Evolutionary conservation across 306 rosid genomes (phyloP), one percentile per base, ranked within the genome.

Genomic region (Casuarina glauca): DNA sequence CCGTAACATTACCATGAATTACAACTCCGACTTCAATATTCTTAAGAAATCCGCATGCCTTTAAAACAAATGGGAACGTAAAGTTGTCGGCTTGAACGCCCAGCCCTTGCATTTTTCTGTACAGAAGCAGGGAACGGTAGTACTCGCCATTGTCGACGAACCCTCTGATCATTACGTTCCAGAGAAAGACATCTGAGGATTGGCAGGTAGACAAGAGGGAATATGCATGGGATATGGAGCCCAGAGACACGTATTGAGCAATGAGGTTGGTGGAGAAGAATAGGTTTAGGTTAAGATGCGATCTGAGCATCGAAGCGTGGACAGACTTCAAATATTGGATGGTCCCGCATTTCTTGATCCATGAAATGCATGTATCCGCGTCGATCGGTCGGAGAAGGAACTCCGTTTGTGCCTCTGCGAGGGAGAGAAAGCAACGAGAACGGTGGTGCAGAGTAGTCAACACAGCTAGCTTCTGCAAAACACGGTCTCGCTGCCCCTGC

Each of bases 121-220:
- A 86, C 5, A 83, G 57, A 71, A 72, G 3, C 52, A 86, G 9
- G 68, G 81, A 80, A 54, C 26, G 72, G 63, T n/a, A 70, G 46
- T 74, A 71, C 8, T 74, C 20, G 48, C 79, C 82, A 58, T 78
- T 73, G 75, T 86, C 74, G 16, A 86, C 85, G 44, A 86, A 80
- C 32, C 83, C 87, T 64, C 76, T 84, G 60, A 86, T 76, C 83
- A 83, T 80, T 4, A 86, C 89, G 15, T 86, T 86, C 87, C 85
- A 86, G 4, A 83, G 69, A 35, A 75, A 86, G 36, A 75, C 82
- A 35, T 86, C 85, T 0, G 48, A 17, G 1, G 81, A 82, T 11
- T 55, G 72, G 68, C 9, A 66, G 43, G 54, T 48, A 68, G 83
- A 78, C 80, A 86, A 86, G 54, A 86, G 78, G 58, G 74, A 44